Conservation (phyloP, 805 yeast genomes). For the Hanseniaspora lindneri region DNA sequence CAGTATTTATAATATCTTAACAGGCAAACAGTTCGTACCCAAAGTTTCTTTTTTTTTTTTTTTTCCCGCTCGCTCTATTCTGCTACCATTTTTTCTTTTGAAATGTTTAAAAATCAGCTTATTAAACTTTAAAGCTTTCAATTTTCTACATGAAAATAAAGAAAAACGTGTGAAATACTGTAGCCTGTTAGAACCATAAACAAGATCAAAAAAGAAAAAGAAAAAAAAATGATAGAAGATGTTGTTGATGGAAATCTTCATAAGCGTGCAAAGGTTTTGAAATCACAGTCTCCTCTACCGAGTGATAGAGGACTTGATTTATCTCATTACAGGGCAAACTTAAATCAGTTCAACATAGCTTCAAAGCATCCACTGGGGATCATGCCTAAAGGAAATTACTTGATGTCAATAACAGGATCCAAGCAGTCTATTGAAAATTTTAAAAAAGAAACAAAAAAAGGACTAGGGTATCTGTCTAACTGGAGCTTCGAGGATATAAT, state of each 20-base stretch:
- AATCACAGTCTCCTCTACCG: neutral
- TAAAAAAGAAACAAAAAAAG: conserved; percentile 22
- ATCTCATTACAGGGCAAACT: conserved; percentile 15
- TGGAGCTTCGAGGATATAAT: conserved; percentile 57
- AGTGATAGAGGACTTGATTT: conserved; percentile 10
- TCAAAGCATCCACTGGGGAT: conserved; percentile 60
- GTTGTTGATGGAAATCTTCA: neutral
- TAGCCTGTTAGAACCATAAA: too few relatives aligned
- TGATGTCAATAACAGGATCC: conserved; percentile 27
- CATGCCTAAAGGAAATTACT: conserved; percentile 61
- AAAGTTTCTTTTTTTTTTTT: neutral
- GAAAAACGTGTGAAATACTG: too few relatives aligned
- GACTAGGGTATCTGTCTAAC: conserved; percentile 42
- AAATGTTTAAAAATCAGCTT: neutral
- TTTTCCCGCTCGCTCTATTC: neutral
- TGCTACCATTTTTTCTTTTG: neutral
- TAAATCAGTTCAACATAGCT: conserved; percentile 23
- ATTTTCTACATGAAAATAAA: too few relatives aligned
- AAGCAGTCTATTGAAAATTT: conserved; percentile 17
- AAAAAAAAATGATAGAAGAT: too few relatives aligned
- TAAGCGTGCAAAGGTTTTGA: neutral
- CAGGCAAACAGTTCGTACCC: neutral
- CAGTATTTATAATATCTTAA: too few relatives aligned
- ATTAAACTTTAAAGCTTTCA: neutral
- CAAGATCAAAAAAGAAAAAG: too few relatives aligned